Evolutionary conservation across 225 moss, liverwort and hornwort species (phyloP).

Genomic region (Bryoerythrophyllum caledonicum): DNA sequence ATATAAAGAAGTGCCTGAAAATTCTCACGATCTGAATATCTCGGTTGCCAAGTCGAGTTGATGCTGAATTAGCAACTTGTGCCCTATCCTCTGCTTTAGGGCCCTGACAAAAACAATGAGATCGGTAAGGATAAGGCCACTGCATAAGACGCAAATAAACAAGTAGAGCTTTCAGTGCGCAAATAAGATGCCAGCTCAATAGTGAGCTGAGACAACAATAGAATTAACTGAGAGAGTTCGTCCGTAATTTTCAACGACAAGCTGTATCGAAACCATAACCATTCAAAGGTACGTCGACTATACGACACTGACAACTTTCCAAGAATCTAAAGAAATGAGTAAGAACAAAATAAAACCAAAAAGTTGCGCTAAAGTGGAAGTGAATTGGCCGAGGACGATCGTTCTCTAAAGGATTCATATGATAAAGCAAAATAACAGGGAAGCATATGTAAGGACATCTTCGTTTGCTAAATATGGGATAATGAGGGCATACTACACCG

Average conservation of each 20-base stretch:
- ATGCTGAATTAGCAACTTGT: slow-evolving; percentile 64
- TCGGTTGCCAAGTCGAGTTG: slow-evolving; percentile 58
- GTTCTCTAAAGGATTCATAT: not conserved
- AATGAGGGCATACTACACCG: not conserved
- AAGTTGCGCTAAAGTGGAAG: not conserved
- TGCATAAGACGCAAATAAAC: not conserved
- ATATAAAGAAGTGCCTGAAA: slow-evolving; percentile 7
- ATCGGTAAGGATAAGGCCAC: not conserved
- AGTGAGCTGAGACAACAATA: not conserved
- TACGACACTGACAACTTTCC: not conserved
- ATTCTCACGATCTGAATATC: slow-evolving; percentile 68
- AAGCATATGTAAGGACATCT: not conserved
- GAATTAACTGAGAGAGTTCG: not conserved
- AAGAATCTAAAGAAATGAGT: not conserved
- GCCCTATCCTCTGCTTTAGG: slow-evolving; percentile 76
- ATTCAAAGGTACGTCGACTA: not conserved
- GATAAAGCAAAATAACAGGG: not conserved
- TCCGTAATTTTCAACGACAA: not conserved
- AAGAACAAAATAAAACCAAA: not conserved
- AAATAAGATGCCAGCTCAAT: not conserved
- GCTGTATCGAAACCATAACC: not conserved
- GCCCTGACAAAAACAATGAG: slow-evolving; percentile 37
- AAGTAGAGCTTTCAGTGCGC: not conserved
- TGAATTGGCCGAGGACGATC: not conserved
- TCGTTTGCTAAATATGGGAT: not conserved